Evolutionary conservation across 352 stramenopile genomes (phyloP).

Genomic region (Pythium coloratum): DNA sequence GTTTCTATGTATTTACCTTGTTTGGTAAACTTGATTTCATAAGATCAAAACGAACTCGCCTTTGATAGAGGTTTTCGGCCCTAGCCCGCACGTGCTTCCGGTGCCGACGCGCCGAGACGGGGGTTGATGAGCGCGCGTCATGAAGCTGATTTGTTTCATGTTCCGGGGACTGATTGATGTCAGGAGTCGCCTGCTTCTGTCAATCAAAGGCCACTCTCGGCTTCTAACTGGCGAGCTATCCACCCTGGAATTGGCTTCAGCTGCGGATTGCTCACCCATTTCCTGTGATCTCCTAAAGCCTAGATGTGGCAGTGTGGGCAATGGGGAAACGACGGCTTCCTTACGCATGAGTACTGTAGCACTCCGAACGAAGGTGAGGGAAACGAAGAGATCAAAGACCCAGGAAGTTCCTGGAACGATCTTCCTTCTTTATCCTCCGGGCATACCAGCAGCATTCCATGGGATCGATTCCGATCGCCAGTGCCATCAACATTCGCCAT

Average conservation of each 20-base stretch:
- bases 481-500: too few relatives aligned
- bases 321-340: background rate
- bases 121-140: slow-evolving; percentile 1
- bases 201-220: background rate
- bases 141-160: slow-evolving; percentile 5
- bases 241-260: background rate
- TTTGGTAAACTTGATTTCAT: too few relatives aligned
- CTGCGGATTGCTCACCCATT: background rate
- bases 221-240: background rate
- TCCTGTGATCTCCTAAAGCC: background rate
- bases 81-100: slow-evolving; percentile 2
- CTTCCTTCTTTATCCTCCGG: background rate
- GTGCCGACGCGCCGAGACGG: background rate
- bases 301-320: background rate
- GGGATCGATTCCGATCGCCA: too few relatives aligned
- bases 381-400: background rate
- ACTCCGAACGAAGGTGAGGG: background rate
- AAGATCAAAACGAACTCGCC: background rate
- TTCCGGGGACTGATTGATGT: background rate
- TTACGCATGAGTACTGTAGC: background rate
- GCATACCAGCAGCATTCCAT: background rate
- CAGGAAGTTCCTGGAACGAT: background rate
- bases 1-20: too few relatives aligned
- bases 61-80: background rate
- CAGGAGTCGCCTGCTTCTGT: background rate